Percentiles rank a stretch among this genome's conserved stretches.
Conservation (phyloP, 768 basidiomycete genomes). For the Lepiota brunneoincarnata region DNA sequence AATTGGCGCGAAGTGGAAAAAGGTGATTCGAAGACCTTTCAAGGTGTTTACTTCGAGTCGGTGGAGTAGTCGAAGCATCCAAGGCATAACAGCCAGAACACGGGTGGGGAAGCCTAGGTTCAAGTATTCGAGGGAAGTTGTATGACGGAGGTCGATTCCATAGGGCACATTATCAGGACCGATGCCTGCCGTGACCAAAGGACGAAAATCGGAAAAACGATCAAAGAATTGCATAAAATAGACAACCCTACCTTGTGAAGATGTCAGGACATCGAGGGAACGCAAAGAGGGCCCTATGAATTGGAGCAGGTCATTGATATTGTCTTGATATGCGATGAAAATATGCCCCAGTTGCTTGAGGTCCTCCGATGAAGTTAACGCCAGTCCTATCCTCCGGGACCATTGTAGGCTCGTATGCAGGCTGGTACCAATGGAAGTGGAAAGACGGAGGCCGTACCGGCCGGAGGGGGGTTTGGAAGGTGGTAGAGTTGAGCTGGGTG, state of each 20-base stretch:
- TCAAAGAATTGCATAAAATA: background rate
- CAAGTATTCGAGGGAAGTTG: conserved; percentile 21
- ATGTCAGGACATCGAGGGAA: background rate
- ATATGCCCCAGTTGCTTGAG: background rate
- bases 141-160: conserved; percentile 20
- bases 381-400: background rate
- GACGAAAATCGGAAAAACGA: background rate
- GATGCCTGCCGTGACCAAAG: background rate
- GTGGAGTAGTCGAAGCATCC: conserved; percentile 24
- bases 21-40: conserved; percentile 22
- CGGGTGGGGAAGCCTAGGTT: conserved; percentile 25
- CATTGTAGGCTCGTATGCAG: background rate
- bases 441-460: background rate
- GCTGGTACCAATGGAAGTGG: background rate
- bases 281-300: background rate
- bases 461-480: background rate
- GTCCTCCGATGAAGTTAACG: background rate
- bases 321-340: background rate
- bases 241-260: conserved; percentile 1
- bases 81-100: conserved; percentile 26
- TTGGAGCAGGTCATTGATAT: background rate
- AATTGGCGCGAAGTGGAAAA: conserved; percentile 29
- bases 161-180: background rate
- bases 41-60: conserved; percentile 17
- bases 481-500: background rate